Base-by-base conservation (phyloP, 257 asterid genomes). In the Solanum ahanhuiri region DNA sequence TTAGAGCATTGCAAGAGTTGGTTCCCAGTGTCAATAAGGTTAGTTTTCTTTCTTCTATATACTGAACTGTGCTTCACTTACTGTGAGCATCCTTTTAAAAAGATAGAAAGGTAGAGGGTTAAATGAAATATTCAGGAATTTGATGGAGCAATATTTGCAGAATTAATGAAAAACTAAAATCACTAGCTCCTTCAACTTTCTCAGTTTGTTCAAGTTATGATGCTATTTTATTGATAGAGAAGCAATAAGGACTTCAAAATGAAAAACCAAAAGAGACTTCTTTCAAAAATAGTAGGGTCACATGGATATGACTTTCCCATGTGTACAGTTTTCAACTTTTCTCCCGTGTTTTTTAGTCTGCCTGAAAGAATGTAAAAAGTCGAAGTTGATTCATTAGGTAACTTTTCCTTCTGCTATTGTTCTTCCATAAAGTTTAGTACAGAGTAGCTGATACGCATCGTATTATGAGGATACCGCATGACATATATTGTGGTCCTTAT, bases 21-120 rank as follows among this genome's bases (percentile, higher is more conserved):
- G 99, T 97, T 92, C 99, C 99, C 83, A 95, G 91, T 92, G 99
- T 97, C 87, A 97, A 96, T 94, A 97, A 96, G 99, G 99, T 91
- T 18, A 81, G 91, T 88, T 33, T 83, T 39, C 87, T 79, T 87
- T 83, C 63, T 51, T 81, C 83, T 86, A 37, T 15, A 54, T 22
- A 17, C 9, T 81, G 25, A 76, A 69, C 77, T 41, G 45, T 18
- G 31, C 37, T 37, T 79, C 82, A 64, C 35, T 82, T 70, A 43
- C 34, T 18, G 23, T 12, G 82, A 85, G 30, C 33, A 11, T 70
- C 31, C 35, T 37, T 58, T 39, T 15, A 37, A 34, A 25, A 85
- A n/a, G 54, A 45, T 18, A 12, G 51, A 28, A 22, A 28, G 34
- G 25, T 45, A 85, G 82, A 28, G 63, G 71, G 35, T 39, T n/a